Base-by-base conservation (phyloP, 306 rosid genomes). In the Spatholobus suberectus region DNA sequence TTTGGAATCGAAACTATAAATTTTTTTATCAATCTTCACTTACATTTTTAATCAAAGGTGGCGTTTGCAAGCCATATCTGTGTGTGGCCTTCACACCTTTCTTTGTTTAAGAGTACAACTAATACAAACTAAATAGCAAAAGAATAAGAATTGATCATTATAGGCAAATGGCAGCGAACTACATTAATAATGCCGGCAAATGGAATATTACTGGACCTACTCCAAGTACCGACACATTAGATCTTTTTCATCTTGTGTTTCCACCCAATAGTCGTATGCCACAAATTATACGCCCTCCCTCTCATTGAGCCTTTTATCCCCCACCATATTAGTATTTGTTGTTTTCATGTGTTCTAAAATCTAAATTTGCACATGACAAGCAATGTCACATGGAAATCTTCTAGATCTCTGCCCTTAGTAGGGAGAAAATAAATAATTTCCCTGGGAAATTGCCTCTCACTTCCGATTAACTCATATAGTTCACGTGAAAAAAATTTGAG, bases 201-300 rank as follows among this genome's bases (percentile, higher is more conserved):
- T 72, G 79, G 79, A 63, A 63, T 43, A 59, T 13, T 4, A 70
- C 0, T 81, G 79, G 79, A 61, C 84, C 73, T 32, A 59, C 6
- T 72, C 84, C 65, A 81, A 46, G 40, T 70, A 18, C 35, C 35
- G 15, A 27, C 59, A 70, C 59, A 26, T 43, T 43, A 14, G 13
- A 58, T 79, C 44, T 6, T 63, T 29, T 80, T 70, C 71, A 41
- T 80, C 83, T 79, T 61, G 62, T 47, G 85, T 62, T 73, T 49
- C 66, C 74, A 46, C 6, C 84, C 79, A 81, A 58, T 81, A 73
- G 23, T 13, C 49, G 3, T 29, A 23, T 73, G 84, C 73, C 80
- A 73, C 52, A 72, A 44, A 80, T 14, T 58, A 69, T 38, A 27
- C 49, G 11, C 6, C 9, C 13, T n/a, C 62, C 17, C 35, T 26